Evolutionary conservation across 441 rosid genomes (phyloP), one percentile per base, ranked within the genome.

Genomic region (Eruca vesicaria): DNA sequence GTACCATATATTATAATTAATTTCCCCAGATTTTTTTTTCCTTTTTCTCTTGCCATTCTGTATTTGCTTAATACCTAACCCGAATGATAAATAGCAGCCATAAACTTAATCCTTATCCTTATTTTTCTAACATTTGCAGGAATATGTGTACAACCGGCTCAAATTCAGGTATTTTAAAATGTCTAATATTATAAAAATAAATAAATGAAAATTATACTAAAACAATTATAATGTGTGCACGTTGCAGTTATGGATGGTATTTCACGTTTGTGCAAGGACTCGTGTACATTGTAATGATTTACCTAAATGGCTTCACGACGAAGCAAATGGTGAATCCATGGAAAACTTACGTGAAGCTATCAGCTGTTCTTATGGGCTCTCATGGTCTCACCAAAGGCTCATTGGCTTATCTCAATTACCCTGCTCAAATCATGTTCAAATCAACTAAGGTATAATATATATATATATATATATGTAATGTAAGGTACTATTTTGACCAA

Each of bases 381-480:
- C 92, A 88, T 82, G 97, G 97, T 20, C 82, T 92, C 62, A 92
- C 96, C 43, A 92, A 92, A 76, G 91, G 94, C n/a, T 92, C 96
- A 6, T 77, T 92, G 79, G 92, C 97, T 68, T 92, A 84, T 79
- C 97, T 92, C 33, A 92, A 92, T 74, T 92, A 92, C 77, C 96
- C 97, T 26, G 96, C 94, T 15, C 97, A 92, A 68, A 90, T 92
- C 80, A 92, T 92, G 96, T 92, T 89, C 84, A 92, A 92, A 71
- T 92, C 97, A 76, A 92, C 96, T 10, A 92, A 92, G 94, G 97
- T 92, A 48, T n/a, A n/a, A n/a, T n/a, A n/a, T n/a, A n/a, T n/a
- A n/a, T n/a, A n/a, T n/a, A n/a, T n/a, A n/a, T n/a, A 7, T 26
- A 79, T 58, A 21, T 20, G 52, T 23, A 5, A 21, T 21, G 8